phyloP scores from a whole-genome alignment of 176 grass and related monocot species.

The Carex pumila region DNA sequence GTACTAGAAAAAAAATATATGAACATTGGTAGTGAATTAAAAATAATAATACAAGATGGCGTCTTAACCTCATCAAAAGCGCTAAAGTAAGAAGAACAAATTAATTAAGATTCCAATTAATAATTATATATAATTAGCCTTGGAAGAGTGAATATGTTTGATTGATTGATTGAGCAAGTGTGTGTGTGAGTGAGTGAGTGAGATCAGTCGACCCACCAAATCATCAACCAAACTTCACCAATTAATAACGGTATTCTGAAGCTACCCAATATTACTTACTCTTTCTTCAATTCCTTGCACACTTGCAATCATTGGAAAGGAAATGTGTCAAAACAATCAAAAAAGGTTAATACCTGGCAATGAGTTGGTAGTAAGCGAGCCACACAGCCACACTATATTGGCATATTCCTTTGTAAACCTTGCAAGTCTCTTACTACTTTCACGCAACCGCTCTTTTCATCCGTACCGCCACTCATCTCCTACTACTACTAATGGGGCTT shows the following conservation, averaged over 20 bases:
- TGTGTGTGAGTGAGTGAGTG: neutral
- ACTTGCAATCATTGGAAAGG: constrained; percentile 23
- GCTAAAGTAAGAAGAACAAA: neutral
- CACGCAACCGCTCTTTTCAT: neutral
- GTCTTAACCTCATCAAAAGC: neutral
- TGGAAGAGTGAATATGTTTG: neutral
- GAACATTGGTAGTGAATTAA: neutral
- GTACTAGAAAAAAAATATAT: neutral
- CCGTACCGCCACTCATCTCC: neutral
- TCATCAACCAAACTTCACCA: constrained; percentile 16
- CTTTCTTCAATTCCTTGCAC: constrained; percentile 4
- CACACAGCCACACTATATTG: neutral
- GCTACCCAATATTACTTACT: neutral
- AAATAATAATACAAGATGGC: neutral
- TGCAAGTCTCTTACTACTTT: constrained; percentile 6
- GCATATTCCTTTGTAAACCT: constrained; percentile 7
- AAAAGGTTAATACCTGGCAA: neutral
- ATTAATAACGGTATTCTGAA: constrained; percentile 16
- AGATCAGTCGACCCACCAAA: constrained; percentile 6
- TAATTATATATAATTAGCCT: neutral
- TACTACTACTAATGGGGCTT: too few relatives aligned
- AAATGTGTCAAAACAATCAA: neutral
- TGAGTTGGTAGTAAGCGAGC: constrained; percentile 13
- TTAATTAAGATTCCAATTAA: neutral
- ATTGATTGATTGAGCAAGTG: neutral